These are phyloP conservation scores for Cercophora sp. DNA, from an alignment of 495 filamentous ascomycete species.

Conservation along the genomic window DNA sequence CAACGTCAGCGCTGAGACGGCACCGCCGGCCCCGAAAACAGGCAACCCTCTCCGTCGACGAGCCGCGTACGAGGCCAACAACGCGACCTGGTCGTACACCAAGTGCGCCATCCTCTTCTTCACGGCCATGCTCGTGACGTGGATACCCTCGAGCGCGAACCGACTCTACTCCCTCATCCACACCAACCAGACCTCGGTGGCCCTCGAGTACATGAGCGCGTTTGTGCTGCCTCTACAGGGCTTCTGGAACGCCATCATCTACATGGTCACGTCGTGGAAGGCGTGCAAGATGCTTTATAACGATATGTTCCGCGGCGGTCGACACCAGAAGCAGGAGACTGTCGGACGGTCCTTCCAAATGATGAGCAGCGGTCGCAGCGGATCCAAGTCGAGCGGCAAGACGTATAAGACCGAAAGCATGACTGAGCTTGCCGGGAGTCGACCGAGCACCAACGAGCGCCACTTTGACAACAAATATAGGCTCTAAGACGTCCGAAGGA, in stretches of 20 bases:
- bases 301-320: not conserved
- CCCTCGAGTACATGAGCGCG: conserved; percentile 64
- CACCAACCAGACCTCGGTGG: conserved; percentile 47
- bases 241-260: conserved; percentile 84
- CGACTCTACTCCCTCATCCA: conserved; percentile 66
- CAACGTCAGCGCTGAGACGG: conserved; percentile 17
- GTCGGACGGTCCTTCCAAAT: conserved; percentile 22
- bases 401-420: conserved; percentile 39
- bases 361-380: conserved; percentile 21
- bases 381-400: conserved; percentile 22
- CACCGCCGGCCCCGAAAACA: conserved; percentile 10
- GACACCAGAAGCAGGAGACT: conserved; percentile 19
- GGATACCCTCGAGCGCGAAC: conserved; percentile 81
- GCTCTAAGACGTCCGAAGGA: no score
- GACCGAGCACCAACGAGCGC: conserved; percentile 16
- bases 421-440: conserved; percentile 37
- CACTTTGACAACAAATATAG: no score
- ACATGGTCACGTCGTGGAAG: conserved; percentile 59
- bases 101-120: conserved; percentile 88
- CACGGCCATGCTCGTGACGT: conserved; percentile 73
- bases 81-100: conserved; percentile 71
- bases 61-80: conserved; percentile 36
- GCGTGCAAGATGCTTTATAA: conserved; percentile 37
- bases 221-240: conserved; percentile 81
- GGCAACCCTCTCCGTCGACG: conserved; percentile 19